phyloP scores from a whole-genome alignment of 805 yeast genomes.

The Saturnispora besseyi region DNA sequence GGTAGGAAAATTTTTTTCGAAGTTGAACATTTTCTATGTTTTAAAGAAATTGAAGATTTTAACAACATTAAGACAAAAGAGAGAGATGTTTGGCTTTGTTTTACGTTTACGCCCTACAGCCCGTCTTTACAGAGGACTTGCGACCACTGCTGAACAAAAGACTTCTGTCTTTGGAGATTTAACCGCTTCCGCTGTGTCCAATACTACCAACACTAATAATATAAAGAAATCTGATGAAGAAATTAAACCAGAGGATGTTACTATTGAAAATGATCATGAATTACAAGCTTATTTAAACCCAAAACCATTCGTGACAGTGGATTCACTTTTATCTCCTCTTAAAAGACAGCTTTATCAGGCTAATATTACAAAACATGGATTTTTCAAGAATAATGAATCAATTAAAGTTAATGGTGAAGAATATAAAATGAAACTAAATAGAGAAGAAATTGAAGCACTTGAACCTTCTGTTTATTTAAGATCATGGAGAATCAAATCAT shows the following conservation, averaged over 20 bases:
- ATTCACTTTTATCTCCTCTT: slow-evolving; percentile 55
- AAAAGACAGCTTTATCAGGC: slow-evolving; percentile 55
- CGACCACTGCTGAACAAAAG: slow-evolving; percentile 8
- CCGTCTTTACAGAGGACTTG: slow-evolving; percentile 1
- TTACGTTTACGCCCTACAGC: not conserved
- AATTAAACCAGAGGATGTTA: slow-evolving; percentile 16
- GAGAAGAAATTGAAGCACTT: slow-evolving; percentile 62
- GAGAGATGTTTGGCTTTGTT: not conserved
- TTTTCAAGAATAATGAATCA: slow-evolving; percentile 54
- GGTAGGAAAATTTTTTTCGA: not conserved
- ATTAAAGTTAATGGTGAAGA: slow-evolving; percentile 36
- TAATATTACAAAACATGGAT: slow-evolving; percentile 55
- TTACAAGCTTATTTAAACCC: slow-evolving; percentile 47
- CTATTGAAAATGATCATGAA: slow-evolving; percentile 25
- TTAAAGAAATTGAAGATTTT: not conserved
- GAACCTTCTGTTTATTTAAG: slow-evolving; percentile 84
- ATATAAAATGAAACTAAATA: slow-evolving; percentile 43
- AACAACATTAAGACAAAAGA: not conserved
- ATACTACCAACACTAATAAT: not conserved
- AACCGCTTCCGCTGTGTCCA: slow-evolving; percentile 13
- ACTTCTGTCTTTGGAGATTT: slow-evolving; percentile 25
- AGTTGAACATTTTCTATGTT: not conserved
- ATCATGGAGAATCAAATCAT: slow-evolving; percentile 76
- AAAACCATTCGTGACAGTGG: slow-evolving; percentile 45
- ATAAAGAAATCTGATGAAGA: slow-evolving; percentile 9